Base-by-base conservation (phyloP, 257 asterid species). In the Solanum chiquidenum region DNA sequence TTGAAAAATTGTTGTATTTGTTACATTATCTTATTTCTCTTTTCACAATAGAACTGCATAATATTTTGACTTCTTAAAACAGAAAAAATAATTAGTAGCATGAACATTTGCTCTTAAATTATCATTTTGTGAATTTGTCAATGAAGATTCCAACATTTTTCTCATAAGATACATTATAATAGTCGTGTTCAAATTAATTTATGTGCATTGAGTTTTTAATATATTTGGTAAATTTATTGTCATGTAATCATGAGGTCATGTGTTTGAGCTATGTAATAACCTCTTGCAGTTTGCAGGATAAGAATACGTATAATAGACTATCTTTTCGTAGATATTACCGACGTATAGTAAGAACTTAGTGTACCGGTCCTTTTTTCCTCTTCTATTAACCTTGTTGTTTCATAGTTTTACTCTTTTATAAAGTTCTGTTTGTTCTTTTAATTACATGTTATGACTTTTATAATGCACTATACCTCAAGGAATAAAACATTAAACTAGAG, bases 1-100 rank as follows among this genome's bases (percentile, higher is more conserved):
- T 89, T 82, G 86, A 89, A 90, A 76, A 46, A 9, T 34, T 87
- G 62, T 18, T 79, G 62, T 25, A 46, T 27, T 83, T 86, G 44
- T 71, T 52, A 13, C 29, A 31, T 27, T 73, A 60, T 13, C 25
- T 34, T 29, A 16, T 29, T 34, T 23, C 52, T 64, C 77, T 84
- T 84, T 84, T 46, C 69, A 80, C 85, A 49, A 80, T 80, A 27
- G 6, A 31, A 20, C 31, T 80, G 12, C 37, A 18, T 3, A 29
- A 80, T 80, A 46, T 46, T 23, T 83, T 64, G 74, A 84, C 87
- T 84, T 62, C 27, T 35, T 84, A 62, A 25, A 62, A 84, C 55
- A 60, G 58, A 60, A 84, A 35, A 3, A 60, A 23, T 23, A 58
- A 21, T 38, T 44, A 34, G 35, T 31, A 35, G 42, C 42, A 55